Evolutionary conservation across 768 basidiomycete species (phyloP), one percentile per base, ranked within the genome.

Genomic region (Lactarius pseudohatsudake): DNA sequence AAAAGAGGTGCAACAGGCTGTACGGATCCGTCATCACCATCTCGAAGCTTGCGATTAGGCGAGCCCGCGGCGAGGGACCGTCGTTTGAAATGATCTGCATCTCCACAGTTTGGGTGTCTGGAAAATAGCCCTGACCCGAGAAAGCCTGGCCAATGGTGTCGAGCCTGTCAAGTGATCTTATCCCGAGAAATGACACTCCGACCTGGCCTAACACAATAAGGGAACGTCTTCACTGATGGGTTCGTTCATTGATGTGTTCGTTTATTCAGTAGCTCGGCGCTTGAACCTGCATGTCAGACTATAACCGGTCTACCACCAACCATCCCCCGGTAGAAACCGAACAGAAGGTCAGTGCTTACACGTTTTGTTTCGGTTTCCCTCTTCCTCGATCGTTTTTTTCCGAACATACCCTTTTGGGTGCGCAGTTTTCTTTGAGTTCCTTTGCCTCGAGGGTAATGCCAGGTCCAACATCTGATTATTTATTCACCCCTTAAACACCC

Each of bases 1-100:
- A 64, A 69, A 71, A 67, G 66, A 70, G 65, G 65, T 56, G 64
- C 70, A 64, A 74, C 73, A 74, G 74, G 70, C 70, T 68, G 70
- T 71, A 61, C 70, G 59, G 57, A 69, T 64, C 64, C 64, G 64
- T 55, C 64, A 71, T 70, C 70, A 69, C 59, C 65, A 66, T 70
- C 62, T 67, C 59, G 63, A 60, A 28, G 62, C 36, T 57, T 47
- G 66, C 62, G 60, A 61, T 67, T 70, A 74, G 68, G 73, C 72
- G 73, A 71, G 63, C 50, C 64, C 69, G 64, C 59, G 68, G 69
- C 71, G 63, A 58, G 57, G 56, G 65, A 28, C 22, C 41, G 18
- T 22, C 40, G 59, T 64, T 63, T 56, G 67, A 60, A 67, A 67
- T 64, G 66, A 68, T 68, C 66, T 54, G 54, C 68, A 55, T 67